Percentiles rank a stretch among this genome's conserved stretches.
These are phyloP conservation scores for Aspergillus niger DNA, from an alignment of 2,329 filamentous ascomycete genomes.

Conservation along the genomic window DNA sequence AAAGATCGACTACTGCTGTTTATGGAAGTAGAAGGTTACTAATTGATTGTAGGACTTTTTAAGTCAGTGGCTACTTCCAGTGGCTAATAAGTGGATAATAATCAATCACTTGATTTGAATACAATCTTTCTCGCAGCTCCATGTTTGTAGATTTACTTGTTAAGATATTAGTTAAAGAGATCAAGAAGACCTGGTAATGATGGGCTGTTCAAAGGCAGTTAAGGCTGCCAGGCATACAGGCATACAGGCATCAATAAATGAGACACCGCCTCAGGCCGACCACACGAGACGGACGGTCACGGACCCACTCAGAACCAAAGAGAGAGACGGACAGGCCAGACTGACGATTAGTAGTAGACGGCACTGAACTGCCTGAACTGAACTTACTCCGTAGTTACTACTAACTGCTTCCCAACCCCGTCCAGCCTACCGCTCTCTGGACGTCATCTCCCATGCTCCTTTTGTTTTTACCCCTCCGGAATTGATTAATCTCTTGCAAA, in stretches of 20 bases:
- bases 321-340: too few relatives aligned
- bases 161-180: too few relatives aligned
- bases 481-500: slow-evolving; percentile 13
- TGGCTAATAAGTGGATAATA: too few relatives aligned
- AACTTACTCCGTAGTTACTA: too few relatives aligned
- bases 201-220: background rate
- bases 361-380: too few relatives aligned
- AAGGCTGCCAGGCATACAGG: slow-evolving; percentile 9
- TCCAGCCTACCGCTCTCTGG: slow-evolving; percentile 13
- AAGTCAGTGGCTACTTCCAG: too few relatives aligned
- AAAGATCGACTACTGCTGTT: too few relatives aligned
- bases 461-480: slow-evolving; percentile 11
- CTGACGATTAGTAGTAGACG: too few relatives aligned
- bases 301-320: background rate
- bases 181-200: too few relatives aligned
- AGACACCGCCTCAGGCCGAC: background rate
- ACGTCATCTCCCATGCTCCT: slow-evolving; percentile 17
- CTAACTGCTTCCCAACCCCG: background rate
- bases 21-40: too few relatives aligned
- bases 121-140: background rate
- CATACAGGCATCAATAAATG: background rate
- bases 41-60: too few relatives aligned
- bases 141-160: too few relatives aligned
- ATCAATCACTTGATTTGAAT: background rate
- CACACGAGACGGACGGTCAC: background rate